Evolutionary conservation across 495 filamentous ascomycete genomes (phyloP), one percentile per base, ranked within the genome.

Genomic region (Penicillium argentinense): DNA sequence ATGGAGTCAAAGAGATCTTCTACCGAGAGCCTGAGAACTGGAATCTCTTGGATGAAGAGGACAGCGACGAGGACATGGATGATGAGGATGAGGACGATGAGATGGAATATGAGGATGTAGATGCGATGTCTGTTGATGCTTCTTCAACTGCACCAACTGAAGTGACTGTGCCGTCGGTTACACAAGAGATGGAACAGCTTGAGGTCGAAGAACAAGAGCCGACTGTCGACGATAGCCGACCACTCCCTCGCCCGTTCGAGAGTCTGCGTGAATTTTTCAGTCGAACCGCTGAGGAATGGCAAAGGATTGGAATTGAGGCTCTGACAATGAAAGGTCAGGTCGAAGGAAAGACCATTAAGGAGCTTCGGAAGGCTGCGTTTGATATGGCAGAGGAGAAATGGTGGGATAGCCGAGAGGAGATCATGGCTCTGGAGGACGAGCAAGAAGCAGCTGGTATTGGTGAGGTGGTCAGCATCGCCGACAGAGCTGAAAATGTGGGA

Each of bases 381-480:
- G 82, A 87, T 53, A 74, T 85, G 45, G 89, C 89, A 30, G 93
- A 98, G 70, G 88, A 89, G 64, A 96, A 91, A 61, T 98, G 93
- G 93, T 98, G 93, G 93, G 93, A 96, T 73, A 91, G 88, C 63
- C 77, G 93, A 55, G 93, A 98, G 67, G 93, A 98, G 69, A 87
- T 98, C 50, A 86, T 83, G 47, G 87, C 84, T 6, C 72, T 97
- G 52, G 93, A 98, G 69, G 92, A 97, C 68, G 91, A 96, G 69
- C 92, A 97, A 66, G 91, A 96, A 69, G 91, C 87, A 28, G 89
- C 91, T 21, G 93, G 93, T 13, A 97, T 97, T 69, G 87, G 90
- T 5, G 93, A 98, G 69, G 87, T 98, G 19, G 88, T 98, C 19
- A 93, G 83, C 62, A 75, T 97, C 40, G 82, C 79, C 46, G 91